Conservation (phyloP, 306 rosid genomes). For the Glycine soja region DNA sequence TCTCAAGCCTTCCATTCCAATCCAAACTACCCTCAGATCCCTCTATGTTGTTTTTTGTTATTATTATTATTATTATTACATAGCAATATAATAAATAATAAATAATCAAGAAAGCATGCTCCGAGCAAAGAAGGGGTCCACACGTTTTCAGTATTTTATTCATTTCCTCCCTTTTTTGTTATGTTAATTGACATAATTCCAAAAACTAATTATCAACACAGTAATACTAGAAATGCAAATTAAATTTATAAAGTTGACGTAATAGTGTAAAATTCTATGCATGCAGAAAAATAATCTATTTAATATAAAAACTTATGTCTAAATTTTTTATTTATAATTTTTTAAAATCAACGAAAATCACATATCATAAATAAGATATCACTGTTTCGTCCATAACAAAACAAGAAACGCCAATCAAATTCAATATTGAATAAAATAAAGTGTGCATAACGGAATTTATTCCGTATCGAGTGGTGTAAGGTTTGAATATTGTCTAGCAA, state of each 20-base stretch:
- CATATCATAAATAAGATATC: no score
- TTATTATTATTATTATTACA: no score
- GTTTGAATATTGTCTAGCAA: constrained; percentile 50
- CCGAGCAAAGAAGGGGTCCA: constrained; percentile 52
- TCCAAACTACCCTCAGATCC: constrained; percentile 43
- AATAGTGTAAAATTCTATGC: no score
- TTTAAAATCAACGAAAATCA: no score
- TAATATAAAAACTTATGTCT: no score
- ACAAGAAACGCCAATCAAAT: neutral
- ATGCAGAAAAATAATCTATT: no score
- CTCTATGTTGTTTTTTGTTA: constrained; percentile 13
- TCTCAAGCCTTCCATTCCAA: constrained; percentile 57
- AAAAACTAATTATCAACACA: neutral
- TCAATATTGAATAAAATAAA: constrained; percentile 36
- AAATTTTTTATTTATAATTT: no score
- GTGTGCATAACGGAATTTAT: constrained; percentile 52
- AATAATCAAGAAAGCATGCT: neutral
- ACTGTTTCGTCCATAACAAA: no score
- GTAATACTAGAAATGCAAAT: no score
- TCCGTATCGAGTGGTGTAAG: constrained; percentile 54
- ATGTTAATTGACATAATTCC: constrained; percentile 25
- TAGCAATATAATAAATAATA: neutral
- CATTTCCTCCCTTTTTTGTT: neutral
- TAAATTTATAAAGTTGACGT: no score
- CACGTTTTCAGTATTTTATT: constrained; percentile 49